Conservation (phyloP, 2,329 filamentous ascomycete species). For the Ascochyta viciae-villosae region DNA sequence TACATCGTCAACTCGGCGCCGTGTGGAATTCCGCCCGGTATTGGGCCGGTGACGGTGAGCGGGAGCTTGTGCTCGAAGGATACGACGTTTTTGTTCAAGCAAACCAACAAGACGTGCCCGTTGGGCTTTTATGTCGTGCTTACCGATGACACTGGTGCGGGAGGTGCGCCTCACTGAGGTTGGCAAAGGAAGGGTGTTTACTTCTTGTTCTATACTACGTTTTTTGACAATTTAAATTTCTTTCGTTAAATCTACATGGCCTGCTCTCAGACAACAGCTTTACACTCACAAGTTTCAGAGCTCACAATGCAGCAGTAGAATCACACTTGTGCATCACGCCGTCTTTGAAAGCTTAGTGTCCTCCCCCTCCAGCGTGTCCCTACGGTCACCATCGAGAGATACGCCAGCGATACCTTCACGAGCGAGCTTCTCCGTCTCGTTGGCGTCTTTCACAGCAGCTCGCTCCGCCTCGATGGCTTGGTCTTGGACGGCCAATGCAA, state of each 20-base stretch:
- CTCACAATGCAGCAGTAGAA: background rate
- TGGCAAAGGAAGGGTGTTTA: background rate
- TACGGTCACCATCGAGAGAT: background rate
- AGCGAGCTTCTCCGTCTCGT: background rate
- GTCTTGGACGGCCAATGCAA: background rate
- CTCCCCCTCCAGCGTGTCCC: background rate
- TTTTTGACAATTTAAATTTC: background rate
- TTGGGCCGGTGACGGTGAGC: slow-evolving; percentile 27
- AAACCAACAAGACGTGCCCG: slow-evolving; percentile 31
- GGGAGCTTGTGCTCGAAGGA: slow-evolving; percentile 33
- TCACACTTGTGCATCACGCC: background rate
- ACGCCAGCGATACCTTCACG: background rate
- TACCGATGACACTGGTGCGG: slow-evolving; percentile 21
- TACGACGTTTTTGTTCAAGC: slow-evolving; percentile 31
- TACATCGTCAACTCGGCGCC: slow-evolving; percentile 34
- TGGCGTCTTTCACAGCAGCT: background rate
- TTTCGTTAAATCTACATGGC: too few species aligned
- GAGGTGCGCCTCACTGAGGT: background rate
- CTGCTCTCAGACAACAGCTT: too few species aligned
- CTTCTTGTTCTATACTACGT: background rate
- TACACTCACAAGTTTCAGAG: too few species aligned
- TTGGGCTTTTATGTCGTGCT: slow-evolving; percentile 37
- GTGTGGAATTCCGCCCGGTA: slow-evolving; percentile 28
- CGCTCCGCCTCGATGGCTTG: background rate
- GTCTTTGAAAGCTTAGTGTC: background rate